A percentile compares a stretch with the other conserved stretches of the same genome.
phyloP scores from a whole-genome alignment of 2,329 filamentous ascomycete species.

The Lojkania enalia region DNA sequence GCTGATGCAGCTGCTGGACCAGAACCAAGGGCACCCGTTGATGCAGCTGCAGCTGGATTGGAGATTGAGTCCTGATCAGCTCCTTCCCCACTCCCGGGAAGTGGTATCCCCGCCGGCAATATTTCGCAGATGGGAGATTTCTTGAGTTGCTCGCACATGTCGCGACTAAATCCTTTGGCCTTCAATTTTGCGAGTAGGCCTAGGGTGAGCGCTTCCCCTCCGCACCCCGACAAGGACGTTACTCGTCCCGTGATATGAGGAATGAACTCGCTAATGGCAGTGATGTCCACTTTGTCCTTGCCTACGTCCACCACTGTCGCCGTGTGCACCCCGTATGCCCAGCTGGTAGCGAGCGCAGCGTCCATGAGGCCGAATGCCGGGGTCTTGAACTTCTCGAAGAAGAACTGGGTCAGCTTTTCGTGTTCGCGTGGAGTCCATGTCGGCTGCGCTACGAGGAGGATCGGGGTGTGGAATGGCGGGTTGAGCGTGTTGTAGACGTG shows the following conservation, averaged over 20 bases:
- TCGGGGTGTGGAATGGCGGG: slow-evolving; percentile 90
- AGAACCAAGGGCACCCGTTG: slow-evolving; percentile 56
- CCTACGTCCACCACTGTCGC: slow-evolving; percentile 91
- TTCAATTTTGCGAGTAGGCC: slow-evolving; percentile 69
- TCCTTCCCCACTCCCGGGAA: slow-evolving; percentile 55
- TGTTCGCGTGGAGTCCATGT: slow-evolving; percentile 87
- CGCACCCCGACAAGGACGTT: slow-evolving; percentile 67
- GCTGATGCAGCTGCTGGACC: slow-evolving; percentile 49
- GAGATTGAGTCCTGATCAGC: slow-evolving; percentile 42
- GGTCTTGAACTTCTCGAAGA: slow-evolving; percentile 96
- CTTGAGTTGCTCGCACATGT: slow-evolving; percentile 69
- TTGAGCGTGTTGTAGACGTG: slow-evolving; percentile 89
- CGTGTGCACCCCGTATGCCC: slow-evolving; percentile 78
- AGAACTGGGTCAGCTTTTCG: slow-evolving; percentile 86
- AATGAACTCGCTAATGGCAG: slow-evolving; percentile 81
- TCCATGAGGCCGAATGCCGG: slow-evolving; percentile 91
- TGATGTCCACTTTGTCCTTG: slow-evolving; percentile 88
- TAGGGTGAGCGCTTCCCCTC: slow-evolving; percentile 84
- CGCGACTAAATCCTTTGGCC: slow-evolving; percentile 59
- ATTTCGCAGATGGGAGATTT: slow-evolving; percentile 66
- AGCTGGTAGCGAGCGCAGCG: slow-evolving; percentile 78
- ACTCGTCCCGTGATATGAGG: slow-evolving; percentile 70
- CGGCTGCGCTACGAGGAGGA: slow-evolving; percentile 86
- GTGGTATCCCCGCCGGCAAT: slow-evolving; percentile 56
- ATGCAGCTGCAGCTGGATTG: slow-evolving; percentile 61